Evolutionary conservation across 2,329 filamentous ascomycete genomes (phyloP).

Genomic region (Penicillium sp.): DNA sequence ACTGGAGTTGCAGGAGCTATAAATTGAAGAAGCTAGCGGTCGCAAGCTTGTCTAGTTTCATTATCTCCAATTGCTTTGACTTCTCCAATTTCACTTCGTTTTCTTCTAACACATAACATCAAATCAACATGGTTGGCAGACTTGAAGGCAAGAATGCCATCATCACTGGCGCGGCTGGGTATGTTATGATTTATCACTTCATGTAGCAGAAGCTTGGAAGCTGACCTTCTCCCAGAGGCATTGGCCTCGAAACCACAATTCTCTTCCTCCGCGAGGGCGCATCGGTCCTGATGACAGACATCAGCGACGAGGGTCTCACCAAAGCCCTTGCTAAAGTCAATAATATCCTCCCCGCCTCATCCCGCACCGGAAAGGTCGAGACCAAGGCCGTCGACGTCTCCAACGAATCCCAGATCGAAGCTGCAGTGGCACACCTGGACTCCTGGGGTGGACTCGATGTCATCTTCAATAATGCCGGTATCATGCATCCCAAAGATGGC

Average conservation of each 20-base stretch:
- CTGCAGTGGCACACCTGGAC: constrained; percentile 73
- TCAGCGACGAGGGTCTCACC: constrained; percentile 73
- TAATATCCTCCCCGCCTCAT: constrained; percentile 60
- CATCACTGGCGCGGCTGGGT: constrained; percentile 67
- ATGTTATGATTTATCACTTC: constrained; percentile 26
- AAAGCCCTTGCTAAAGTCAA: constrained; percentile 73
- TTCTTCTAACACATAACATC: not conserved
- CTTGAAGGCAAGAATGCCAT: not conserved
- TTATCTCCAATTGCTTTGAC: not conserved
- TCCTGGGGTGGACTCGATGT: constrained; percentile 83
- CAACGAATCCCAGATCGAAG: constrained; percentile 74
- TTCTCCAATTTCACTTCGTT: not conserved
- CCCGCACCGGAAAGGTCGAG: constrained; percentile 19
- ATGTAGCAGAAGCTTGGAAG: not conserved
- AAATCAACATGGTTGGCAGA: not conserved
- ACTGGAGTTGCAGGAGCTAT: not conserved
- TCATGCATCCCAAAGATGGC: constrained; percentile 83
- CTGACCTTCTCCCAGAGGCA: constrained; percentile 60
- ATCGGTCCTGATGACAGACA: constrained; percentile 79
- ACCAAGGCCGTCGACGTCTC: constrained; percentile 65
- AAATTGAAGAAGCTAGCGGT: not conserved
- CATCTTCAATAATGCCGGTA: constrained; percentile 95
- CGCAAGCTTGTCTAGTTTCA: not conserved
- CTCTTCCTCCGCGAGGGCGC: constrained; percentile 87
- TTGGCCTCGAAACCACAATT: constrained; percentile 86